phyloP scores from a whole-genome alignment of 352 stramenopile genomes.

The Globisporangium irregulare region DNA sequence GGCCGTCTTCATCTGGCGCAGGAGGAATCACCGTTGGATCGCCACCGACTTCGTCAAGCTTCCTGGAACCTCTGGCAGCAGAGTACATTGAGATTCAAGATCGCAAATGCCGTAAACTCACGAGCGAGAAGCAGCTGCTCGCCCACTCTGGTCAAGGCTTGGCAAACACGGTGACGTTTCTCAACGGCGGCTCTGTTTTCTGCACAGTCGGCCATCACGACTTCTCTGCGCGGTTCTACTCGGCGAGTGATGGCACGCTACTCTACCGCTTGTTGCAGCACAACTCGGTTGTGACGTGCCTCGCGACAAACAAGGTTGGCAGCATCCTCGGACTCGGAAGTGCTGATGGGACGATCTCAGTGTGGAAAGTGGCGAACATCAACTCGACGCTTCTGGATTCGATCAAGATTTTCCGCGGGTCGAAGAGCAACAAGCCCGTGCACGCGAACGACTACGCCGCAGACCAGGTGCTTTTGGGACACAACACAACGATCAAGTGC shows the following conservation, averaged over 20 bases:
- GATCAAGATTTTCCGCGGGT: slow-evolving; percentile 71
- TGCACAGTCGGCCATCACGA: slow-evolving; percentile 74
- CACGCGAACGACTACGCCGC: slow-evolving; percentile 73
- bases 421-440: slow-evolving; percentile 54
- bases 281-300: slow-evolving; percentile 62
- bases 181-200: slow-evolving; percentile 52
- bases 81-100: slow-evolving; percentile 65
- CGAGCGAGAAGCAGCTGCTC: slow-evolving; percentile 43
- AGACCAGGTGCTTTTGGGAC: slow-evolving; percentile 72
- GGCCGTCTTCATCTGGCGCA: background rate
- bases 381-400: slow-evolving; percentile 70
- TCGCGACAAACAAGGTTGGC: slow-evolving; percentile 44
- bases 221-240: slow-evolving; percentile 76
- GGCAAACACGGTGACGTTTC: slow-evolving; percentile 37
- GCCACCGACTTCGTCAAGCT: slow-evolving; percentile 1
- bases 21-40: slow-evolving; percentile 1
- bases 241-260: slow-evolving; percentile 60
- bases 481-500: slow-evolving; percentile 60
- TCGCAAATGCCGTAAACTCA: slow-evolving; percentile 56
- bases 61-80: slow-evolving; percentile 20
- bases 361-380: slow-evolving; percentile 72
- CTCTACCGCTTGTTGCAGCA: slow-evolving; percentile 74
- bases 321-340: slow-evolving; percentile 54
- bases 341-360: slow-evolving; percentile 68
- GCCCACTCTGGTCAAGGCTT: slow-evolving; percentile 7